phyloP scores from a whole-genome alignment of 106 monocot genomes.

The Dioscorea alata region DNA sequence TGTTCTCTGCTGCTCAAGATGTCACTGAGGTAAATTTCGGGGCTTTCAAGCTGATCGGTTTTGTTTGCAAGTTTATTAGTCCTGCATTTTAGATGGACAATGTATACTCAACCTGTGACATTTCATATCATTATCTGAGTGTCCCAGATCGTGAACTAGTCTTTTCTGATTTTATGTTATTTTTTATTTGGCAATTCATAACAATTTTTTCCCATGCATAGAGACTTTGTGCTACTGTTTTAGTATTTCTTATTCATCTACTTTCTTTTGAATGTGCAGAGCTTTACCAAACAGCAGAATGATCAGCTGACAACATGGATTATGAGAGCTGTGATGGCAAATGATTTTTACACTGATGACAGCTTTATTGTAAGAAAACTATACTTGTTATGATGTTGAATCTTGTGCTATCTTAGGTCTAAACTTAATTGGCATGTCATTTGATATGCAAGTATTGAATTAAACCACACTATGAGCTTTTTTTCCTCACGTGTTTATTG shows the following conservation, averaged over 20 bases:
- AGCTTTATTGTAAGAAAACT: constrained; percentile 81
- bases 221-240: too few species aligned
- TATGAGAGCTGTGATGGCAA: constrained; percentile 72
- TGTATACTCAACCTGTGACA: too few species aligned
- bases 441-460: not conserved
- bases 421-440: not conserved
- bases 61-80: too few species aligned
- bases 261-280: constrained; percentile 26
- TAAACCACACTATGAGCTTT: not conserved
- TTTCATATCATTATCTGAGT: too few species aligned
- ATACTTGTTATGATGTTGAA: not conserved
- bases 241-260: too few species aligned
- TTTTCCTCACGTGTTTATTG: not conserved
- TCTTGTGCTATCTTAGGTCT: not conserved
- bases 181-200: not conserved
- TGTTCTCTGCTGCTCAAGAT: constrained; percentile 71
- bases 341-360: constrained; percentile 91
- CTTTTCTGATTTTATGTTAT: not conserved
- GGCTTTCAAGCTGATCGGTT: too few species aligned
- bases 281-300: constrained; percentile 66
- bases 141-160: too few species aligned
- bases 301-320: constrained; percentile 70
- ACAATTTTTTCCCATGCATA: too few species aligned
- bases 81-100: too few species aligned
- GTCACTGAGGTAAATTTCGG: constrained; percentile 48